phyloP scores from a whole-genome alignment of 192 early-diverging fungal genomes.

The Backusella liffmaniae region DNA sequence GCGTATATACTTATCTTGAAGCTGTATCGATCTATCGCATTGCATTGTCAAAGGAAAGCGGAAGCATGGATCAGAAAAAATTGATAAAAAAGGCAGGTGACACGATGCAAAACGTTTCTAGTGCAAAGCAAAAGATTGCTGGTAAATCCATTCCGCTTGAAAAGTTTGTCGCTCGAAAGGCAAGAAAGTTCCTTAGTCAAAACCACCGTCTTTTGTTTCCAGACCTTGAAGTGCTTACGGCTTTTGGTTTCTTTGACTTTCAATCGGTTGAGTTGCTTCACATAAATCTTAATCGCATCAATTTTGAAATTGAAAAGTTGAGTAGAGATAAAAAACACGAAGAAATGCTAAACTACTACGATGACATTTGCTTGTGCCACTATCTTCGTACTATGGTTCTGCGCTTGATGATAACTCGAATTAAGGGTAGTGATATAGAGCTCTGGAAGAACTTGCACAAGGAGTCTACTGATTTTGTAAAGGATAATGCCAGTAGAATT shows the following conservation, averaged over 20 bases:
- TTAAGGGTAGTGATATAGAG: not conserved
- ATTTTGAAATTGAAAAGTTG: slow-evolving; percentile 41
- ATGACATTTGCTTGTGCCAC: slow-evolving; percentile 75
- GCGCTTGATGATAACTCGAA: slow-evolving; percentile 55
- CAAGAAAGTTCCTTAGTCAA: slow-evolving; percentile 72
- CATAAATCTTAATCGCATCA: slow-evolving; percentile 42
- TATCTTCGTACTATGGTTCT: slow-evolving; percentile 66
- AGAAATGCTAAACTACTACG: slow-evolving; percentile 57
- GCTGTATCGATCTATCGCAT: slow-evolving; percentile 57
- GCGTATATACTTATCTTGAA: slow-evolving; percentile 76
- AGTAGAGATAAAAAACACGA: slow-evolving; percentile 32
- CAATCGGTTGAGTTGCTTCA: slow-evolving; percentile 52
- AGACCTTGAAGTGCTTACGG: slow-evolving; percentile 71
- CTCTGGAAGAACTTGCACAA: slow-evolving; percentile 15
- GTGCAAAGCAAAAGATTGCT: slow-evolving; percentile 71
- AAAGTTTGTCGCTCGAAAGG: slow-evolving; percentile 87
- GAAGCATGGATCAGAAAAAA: slow-evolving; percentile 36
- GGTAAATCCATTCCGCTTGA: slow-evolving; percentile 86
- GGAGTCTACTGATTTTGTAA: slow-evolving; percentile 42
- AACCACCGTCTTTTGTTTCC: slow-evolving; percentile 67
- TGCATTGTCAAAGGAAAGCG: slow-evolving; percentile 6
- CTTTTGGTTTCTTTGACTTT: slow-evolving; percentile 72
- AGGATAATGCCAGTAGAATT: slow-evolving; percentile 54
- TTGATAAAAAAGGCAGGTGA: slow-evolving; percentile 32
- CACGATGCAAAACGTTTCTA: slow-evolving; percentile 69